Conservation (phyloP, 2,329 filamentous ascomycete species). For the Scopulariopsis brevicaulis region DNA sequence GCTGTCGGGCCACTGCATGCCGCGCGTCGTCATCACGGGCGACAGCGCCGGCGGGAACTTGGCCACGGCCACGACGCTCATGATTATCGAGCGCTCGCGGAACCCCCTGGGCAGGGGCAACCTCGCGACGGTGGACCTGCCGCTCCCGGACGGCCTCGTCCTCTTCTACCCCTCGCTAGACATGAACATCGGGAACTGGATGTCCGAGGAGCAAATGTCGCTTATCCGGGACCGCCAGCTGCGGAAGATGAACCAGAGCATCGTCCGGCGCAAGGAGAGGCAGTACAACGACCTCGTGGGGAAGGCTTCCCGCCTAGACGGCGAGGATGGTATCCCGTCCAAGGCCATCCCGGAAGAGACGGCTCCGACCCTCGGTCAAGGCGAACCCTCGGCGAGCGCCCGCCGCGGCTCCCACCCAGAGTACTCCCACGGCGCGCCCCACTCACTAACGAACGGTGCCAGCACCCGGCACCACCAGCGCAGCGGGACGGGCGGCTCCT, state of each 20-base stretch:
- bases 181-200: constrained; percentile 98
- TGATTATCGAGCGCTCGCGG: constrained; percentile 70
- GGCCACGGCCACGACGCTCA: constrained; percentile 62
- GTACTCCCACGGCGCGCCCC: constrained; percentile 35
- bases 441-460: constrained; percentile 10
- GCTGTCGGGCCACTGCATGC: constrained; percentile 25
- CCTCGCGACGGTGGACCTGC: constrained; percentile 39
- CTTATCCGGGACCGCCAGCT: constrained; percentile 76
- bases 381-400: constrained; percentile 7
- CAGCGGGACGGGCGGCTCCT: constrained; percentile 14
- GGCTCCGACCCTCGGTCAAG: neutral
- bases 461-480: neutral
- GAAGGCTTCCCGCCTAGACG: constrained; percentile 71
- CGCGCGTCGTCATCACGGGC: constrained; percentile 31
- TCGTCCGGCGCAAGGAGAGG: constrained; percentile 75
- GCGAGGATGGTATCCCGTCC: constrained; percentile 44
- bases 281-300: constrained; percentile 79
- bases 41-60: constrained; percentile 38
- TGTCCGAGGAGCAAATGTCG: constrained; percentile 96
- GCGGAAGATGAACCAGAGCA: constrained; percentile 64
- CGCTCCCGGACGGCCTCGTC: constrained; percentile 68
- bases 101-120: constrained; percentile 18
- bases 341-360: constrained; percentile 11
- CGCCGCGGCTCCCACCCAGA: constrained; percentile 31
- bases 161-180: constrained; percentile 85